Conservation (phyloP, 108 stramenopile genomes). For the Seminavis robusta region DNA sequence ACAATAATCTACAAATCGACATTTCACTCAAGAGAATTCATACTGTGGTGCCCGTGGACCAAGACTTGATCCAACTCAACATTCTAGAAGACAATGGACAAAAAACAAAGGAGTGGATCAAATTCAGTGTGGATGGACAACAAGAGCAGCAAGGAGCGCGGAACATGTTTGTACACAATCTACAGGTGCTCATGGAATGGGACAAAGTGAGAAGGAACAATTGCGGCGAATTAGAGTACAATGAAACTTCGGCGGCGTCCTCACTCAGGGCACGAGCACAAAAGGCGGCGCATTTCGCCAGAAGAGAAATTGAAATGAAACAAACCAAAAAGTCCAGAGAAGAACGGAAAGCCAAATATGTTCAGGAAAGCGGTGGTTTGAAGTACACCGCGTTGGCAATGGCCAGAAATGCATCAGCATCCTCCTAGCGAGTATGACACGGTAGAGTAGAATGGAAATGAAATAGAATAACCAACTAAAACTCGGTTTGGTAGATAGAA, state of each 20-base stretch:
- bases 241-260: not conserved
- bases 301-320: slow-evolving; percentile 76
- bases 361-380: slow-evolving; percentile 62
- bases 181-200: slow-evolving; percentile 69
- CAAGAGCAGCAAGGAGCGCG: not conserved
- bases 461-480: too few relatives aligned
- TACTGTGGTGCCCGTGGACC: not conserved
- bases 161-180: slow-evolving; percentile 21
- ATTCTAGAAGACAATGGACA: not conserved
- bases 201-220: slow-evolving; percentile 23
- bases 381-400: slow-evolving; percentile 87
- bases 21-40: not conserved
- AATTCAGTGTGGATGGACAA: not conserved
- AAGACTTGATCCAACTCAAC: not conserved
- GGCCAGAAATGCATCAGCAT: too few relatives aligned
- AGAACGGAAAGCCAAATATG: slow-evolving; percentile 71
- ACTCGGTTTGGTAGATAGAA: too few relatives aligned
- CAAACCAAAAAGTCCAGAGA: slow-evolving; percentile 63
- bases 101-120: not conserved
- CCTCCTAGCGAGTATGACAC: too few relatives aligned
- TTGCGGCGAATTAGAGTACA: slow-evolving; percentile 5
- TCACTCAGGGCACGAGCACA: slow-evolving; percentile 36
- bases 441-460: too few relatives aligned
- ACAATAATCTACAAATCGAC: not conserved
- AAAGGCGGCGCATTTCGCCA: slow-evolving; percentile 80